Conservation (phyloP, 202 grass and related monocot species). For the Cymbopogon flexuosus region DNA sequence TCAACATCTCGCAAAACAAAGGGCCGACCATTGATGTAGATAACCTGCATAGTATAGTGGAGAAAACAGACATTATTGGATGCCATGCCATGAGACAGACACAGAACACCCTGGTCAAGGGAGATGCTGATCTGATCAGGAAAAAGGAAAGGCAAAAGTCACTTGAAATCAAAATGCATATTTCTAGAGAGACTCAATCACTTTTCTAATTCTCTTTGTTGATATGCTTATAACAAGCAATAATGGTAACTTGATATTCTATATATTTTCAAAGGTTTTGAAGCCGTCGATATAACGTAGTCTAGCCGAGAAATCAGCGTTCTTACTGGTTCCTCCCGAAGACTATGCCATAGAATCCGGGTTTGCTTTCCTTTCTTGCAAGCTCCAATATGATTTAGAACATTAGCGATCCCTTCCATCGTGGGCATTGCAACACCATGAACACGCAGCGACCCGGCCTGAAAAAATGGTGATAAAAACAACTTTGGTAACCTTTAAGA, state of each 20-base stretch:
- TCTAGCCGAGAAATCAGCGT: slow-evolving; percentile 20
- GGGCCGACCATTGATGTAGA: slow-evolving; percentile 85
- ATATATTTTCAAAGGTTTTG: background rate
- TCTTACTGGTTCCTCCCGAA: slow-evolving; percentile 93
- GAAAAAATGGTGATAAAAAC: slow-evolving; percentile 12
- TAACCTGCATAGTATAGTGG: slow-evolving; percentile 56
- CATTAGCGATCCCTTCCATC: slow-evolving; percentile 86
- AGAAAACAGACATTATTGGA: slow-evolving; percentile 30
- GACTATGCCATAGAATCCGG: slow-evolving; percentile 83
- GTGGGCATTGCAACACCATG: slow-evolving; percentile 99
- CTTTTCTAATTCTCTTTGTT: slow-evolving; percentile 10
- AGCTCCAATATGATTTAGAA: slow-evolving; percentile 86
- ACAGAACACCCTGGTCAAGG: slow-evolving; percentile 14
- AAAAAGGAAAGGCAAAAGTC: background rate
- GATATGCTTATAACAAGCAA: background rate
- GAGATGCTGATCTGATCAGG: background rate
- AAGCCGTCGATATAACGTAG: background rate
- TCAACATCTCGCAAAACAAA: slow-evolving; percentile 96
- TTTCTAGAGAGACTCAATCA: background rate
- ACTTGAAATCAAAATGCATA: slow-evolving; percentile 15
- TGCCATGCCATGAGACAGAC: slow-evolving; percentile 10
- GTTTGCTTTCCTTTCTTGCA: slow-evolving; percentile 68
- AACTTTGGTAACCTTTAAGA: slow-evolving; percentile 10
- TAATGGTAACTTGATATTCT: slow-evolving; percentile 1
- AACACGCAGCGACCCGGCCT: slow-evolving; percentile 85